Percentiles rank a stretch among this genome's conserved stretches.
Evolutionary conservation across 345 rosid species (phyloP).

Genomic region (Brassica carinata): DNA sequence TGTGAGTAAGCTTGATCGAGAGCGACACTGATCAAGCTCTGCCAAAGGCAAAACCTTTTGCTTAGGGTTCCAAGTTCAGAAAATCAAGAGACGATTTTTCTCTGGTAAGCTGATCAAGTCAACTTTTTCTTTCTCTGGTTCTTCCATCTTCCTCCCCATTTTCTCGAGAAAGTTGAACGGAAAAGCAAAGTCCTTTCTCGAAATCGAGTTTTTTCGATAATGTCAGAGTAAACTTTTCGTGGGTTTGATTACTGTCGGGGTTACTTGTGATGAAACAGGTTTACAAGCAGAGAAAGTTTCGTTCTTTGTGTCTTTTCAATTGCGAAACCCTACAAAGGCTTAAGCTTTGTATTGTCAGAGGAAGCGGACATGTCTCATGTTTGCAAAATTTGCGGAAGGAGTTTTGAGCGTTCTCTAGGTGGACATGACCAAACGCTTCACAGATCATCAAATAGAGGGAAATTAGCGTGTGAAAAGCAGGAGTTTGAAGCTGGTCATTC

Average conservation of each 20-base stretch:
- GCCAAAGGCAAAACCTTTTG: not conserved
- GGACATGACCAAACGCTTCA: conserved; percentile 16
- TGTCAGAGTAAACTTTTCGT: not conserved
- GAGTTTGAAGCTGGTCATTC: not conserved
- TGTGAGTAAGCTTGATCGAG: not conserved
- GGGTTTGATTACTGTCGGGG: not conserved
- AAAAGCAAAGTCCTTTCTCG: not conserved
- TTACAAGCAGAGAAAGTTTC: conserved; percentile 18
- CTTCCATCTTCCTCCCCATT: not conserved
- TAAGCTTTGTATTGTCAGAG: not conserved
- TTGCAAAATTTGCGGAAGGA: conserved; percentile 16
- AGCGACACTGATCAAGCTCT: conserved; percentile 14
- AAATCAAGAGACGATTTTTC: not conserved
- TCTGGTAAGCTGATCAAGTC: conserved; percentile 22
- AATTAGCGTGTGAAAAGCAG: not conserved
- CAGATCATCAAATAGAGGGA: not conserved
- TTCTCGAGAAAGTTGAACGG: conserved; percentile 8
- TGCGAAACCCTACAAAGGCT: not conserved
- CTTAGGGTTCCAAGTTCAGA: not conserved
- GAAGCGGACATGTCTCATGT: conserved; percentile 5
- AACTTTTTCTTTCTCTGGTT: not conserved
- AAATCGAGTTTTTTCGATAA: not conserved
- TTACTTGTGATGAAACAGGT: conserved; percentile 23
- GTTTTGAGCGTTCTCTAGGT: conserved; percentile 20
- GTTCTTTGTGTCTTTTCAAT: not conserved